Evolutionary conservation across 2,329 filamentous ascomycete species (phyloP), one percentile per base, ranked within the genome.

Genomic region (Penicillium rolfsii): DNA sequence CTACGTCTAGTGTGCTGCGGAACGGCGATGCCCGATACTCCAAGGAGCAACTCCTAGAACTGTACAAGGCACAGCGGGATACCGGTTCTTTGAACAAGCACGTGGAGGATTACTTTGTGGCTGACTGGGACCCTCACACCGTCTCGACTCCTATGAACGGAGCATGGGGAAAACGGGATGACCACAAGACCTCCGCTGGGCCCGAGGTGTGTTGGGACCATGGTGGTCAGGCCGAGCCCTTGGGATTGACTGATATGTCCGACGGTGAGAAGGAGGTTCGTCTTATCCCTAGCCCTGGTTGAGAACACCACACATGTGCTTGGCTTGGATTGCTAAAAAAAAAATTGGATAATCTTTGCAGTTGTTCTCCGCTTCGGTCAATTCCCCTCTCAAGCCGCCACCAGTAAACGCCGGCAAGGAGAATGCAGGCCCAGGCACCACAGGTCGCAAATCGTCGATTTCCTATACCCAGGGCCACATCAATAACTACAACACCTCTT

Each of bases 161-260:
- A 28, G 85, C 86, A 57, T 96, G 92, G 92, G 91, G 90, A 55
- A 92, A 93, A 76, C 84, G 83, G 67, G 85, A 86, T 60, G 93
- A 97, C 66, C 85, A 84, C 61, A 89, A 92, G 73, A 87, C 90
- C 64, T 88, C 88, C 60, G 87, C 90, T 71, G 93, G 94, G 48
- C 91, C 93, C n/a, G 92, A 95, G 64, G 86, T 94, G 45, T 98
- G 93, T 76, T 99, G 94, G 95, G 91, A 96, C 72, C 79, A 85
- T 60, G 84, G 84, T 61, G 92, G 91, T 26, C 84, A 84, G 56
- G 83, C 87, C 48, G 84, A 86, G 65, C 92, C 93, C 6, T 81
- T 97, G 65, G 87, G 87, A 33, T 76, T 97, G 65, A 83, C 86
- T 63, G 87, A 90, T 46, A 87, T 96, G 86, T 85, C 82, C 35